Percentiles rank a stretch among this genome's conserved stretches.
phyloP scores from a whole-genome alignment of 768 basidiomycete genomes.

The Boletus sensibilis region DNA sequence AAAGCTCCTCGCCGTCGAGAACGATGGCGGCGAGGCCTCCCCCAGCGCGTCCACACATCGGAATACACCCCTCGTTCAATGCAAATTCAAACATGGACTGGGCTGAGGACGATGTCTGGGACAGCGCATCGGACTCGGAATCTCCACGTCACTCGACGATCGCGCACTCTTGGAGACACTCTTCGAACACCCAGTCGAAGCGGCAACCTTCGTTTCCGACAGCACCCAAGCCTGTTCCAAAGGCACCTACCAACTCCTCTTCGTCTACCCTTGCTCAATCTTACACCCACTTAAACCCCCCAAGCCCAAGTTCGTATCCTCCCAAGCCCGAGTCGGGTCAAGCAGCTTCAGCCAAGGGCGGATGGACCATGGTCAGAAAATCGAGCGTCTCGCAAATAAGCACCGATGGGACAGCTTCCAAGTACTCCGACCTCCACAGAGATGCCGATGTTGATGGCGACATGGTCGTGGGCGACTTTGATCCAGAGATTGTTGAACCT shows the following conservation, averaged over 20 bases:
- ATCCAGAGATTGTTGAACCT: conserved; percentile 48
- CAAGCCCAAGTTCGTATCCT: conserved; percentile 75
- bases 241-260: conserved; percentile 46
- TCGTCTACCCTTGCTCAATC: conserved; percentile 73
- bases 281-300: conserved; percentile 76
- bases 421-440: conserved; percentile 27
- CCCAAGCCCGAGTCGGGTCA: conserved; percentile 45
- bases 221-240: conserved; percentile 58
- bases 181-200: conserved; percentile 22
- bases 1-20: conserved; percentile 20
- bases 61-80: conserved; percentile 49
- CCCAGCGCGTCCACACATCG: conserved; percentile 72
- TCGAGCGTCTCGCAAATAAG: conserved; percentile 30
- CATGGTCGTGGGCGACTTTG: conserved; percentile 76
- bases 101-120: conserved; percentile 89
- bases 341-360: conserved; percentile 48
- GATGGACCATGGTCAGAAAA: conserved; percentile 76
- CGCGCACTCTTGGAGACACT: conserved; percentile 44
- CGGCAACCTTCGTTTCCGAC: conserved; percentile 35
- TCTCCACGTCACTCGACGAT: conserved; percentile 56
- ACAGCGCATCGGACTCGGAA: conserved; percentile 78
- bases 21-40: conserved; percentile 60
- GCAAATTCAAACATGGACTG: conserved; percentile 56
- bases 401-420: conserved; percentile 24
- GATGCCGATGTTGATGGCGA: conserved; percentile 74